Percentiles rank a stretch among this genome's conserved stretches.
These are phyloP conservation scores for Phytophthora megakarya DNA, from an alignment of 352 stramenopile species.

Conservation along the genomic window DNA sequence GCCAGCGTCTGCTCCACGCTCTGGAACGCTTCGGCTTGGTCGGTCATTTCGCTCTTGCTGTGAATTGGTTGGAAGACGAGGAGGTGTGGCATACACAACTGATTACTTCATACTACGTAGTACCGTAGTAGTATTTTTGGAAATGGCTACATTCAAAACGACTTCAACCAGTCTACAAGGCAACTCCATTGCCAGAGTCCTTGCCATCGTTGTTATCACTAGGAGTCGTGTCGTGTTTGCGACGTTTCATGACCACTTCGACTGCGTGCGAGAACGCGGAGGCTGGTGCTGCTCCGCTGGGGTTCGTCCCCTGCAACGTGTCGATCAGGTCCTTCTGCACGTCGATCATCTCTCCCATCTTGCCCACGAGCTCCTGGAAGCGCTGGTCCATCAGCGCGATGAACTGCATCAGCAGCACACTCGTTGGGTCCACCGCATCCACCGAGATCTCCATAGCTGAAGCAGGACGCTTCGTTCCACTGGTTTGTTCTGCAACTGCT, in stretches of 20 bases:
- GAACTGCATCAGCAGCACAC: conserved; percentile 53
- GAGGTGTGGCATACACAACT: conserved; percentile 24
- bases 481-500: conserved; percentile 25
- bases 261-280: conserved; percentile 42
- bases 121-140: no score
- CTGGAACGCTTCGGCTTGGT: conserved; percentile 65
- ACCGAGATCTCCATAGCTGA: conserved; percentile 30
- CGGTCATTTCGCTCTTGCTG: conserved; percentile 49
- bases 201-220: conserved; percentile 7
- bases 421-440: conserved; percentile 38
- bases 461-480: conserved; percentile 36
- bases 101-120: no score
- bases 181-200: conserved; percentile 16
- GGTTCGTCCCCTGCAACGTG: conserved; percentile 51
- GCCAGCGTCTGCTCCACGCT: conserved; percentile 82
- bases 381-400: conserved; percentile 70
- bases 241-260: conserved; percentile 48
- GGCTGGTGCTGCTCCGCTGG: conserved; percentile 36
- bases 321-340: conserved; percentile 74
- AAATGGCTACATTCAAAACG: not conserved
- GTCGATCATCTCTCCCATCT: conserved; percentile 80
- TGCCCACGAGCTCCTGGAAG: conserved; percentile 75
- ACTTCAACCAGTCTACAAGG: conserved; percentile 17
- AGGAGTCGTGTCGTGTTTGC: conserved; percentile 38
- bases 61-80: conserved; percentile 27